Percentiles rank a stretch among this genome's conserved stretches.
These are phyloP conservation scores for Adansonia digitata DNA, from an alignment of 345 rosid genomes.

Conservation along the genomic window DNA sequence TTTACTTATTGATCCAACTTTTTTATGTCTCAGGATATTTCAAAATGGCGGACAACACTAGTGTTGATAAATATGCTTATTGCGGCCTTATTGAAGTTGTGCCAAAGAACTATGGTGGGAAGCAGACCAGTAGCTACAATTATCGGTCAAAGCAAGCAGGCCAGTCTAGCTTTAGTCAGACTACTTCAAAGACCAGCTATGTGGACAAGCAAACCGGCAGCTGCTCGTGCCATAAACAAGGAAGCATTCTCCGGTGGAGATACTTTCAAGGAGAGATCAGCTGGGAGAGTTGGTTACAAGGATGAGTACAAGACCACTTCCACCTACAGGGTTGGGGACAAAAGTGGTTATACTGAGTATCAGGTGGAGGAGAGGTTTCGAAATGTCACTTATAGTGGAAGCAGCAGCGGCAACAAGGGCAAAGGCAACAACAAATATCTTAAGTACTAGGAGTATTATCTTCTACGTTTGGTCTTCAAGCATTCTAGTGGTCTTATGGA, in stretches of 20 bases:
- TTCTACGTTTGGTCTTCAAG: no score
- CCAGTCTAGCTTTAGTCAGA: not conserved
- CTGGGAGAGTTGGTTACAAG: slow-evolving; percentile 8
- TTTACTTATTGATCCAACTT: no score
- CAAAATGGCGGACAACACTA: no score
- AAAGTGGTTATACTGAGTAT: slow-evolving; percentile 16
- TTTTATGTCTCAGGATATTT: no score
- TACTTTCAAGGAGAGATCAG: slow-evolving; percentile 15
- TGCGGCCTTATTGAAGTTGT: not conserved
- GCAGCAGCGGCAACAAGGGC: no score
- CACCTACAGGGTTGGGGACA: slow-evolving; percentile 19
- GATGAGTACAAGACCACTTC: slow-evolving; percentile 15
- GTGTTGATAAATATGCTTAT: no score
- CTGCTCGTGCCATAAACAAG: not conserved
- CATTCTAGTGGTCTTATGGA: no score
- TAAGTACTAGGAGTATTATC: no score
- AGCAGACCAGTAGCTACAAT: not conserved
- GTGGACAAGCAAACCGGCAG: slow-evolving; percentile 10
- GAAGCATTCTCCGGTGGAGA: slow-evolving; percentile 8
- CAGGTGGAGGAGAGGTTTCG: slow-evolving; percentile 13
- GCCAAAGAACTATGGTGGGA: not conserved
- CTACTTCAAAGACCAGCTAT: not conserved
- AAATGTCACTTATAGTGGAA: not conserved
- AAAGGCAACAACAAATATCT: no score
- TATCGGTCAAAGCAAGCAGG: not conserved